Evolutionary conservation across 2,329 filamentous ascomycete species (phyloP).

Genomic region (Xylariaceae sp.): DNA sequence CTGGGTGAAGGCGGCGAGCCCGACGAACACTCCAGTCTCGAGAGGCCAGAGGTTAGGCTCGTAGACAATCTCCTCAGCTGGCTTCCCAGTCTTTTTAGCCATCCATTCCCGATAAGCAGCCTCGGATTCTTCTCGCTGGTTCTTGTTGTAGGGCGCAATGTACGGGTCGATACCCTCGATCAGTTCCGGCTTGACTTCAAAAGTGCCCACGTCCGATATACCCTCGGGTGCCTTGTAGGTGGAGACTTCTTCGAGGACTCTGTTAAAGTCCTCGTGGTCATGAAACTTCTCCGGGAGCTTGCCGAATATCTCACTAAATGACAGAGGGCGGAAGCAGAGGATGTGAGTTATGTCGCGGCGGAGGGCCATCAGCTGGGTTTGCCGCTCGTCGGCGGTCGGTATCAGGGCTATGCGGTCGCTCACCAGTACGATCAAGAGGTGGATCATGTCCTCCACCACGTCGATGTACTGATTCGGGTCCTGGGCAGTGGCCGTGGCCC

Average conservation of each 20-base stretch:
- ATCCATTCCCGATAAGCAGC: slow-evolving; percentile 80
- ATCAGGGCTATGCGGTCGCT: slow-evolving; percentile 82
- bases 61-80: slow-evolving; percentile 78
- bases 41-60: slow-evolving; percentile 80
- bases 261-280: slow-evolving; percentile 82
- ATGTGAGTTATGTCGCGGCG: slow-evolving; percentile 89
- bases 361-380: slow-evolving; percentile 64
- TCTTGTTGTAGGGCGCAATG: slow-evolving; percentile 92
- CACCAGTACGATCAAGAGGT: slow-evolving; percentile 83
- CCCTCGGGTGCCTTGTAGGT: slow-evolving; percentile 87
- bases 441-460: slow-evolving; percentile 91
- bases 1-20: slow-evolving; percentile 72
- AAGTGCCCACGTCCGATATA: slow-evolving; percentile 85
- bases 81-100: slow-evolving; percentile 80
- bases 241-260: slow-evolving; percentile 80
- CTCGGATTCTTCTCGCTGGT: slow-evolving; percentile 93
- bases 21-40: slow-evolving; percentile 67
- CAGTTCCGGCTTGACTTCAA: slow-evolving; percentile 82
- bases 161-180: slow-evolving; percentile 91
- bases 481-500: slow-evolving; percentile 64
- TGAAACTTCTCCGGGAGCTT: slow-evolving; percentile 85
- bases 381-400: slow-evolving; percentile 58
- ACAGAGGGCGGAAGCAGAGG: slow-evolving; percentile 91
- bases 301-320: slow-evolving; percentile 83
- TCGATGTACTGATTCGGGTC: slow-evolving; percentile 88